Base-by-base conservation (phyloP, 176 grass and related monocot genomes). In the Canna indica region DNA sequence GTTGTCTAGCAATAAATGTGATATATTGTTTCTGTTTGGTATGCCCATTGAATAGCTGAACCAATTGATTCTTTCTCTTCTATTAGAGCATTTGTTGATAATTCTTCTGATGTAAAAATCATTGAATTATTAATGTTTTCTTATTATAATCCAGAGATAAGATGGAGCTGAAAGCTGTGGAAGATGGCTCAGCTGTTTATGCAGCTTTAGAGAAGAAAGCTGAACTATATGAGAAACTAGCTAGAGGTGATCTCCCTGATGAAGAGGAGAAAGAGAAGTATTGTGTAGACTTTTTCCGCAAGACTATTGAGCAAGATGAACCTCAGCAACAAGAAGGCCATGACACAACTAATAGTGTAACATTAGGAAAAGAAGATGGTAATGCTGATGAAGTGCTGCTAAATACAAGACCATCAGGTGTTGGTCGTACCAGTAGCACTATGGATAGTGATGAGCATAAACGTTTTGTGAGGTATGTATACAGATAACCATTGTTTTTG, bases 221-320 rank as follows among this genome's bases (percentile, higher is more conserved):
- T 10, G 84, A 88, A 47, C 34, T 97, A 44, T 97, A 97, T 83
- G 88, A 90, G 48, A 92, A 92, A 80, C 74, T 97, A 59, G 58
- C 81, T 22, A 87, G 77, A 81, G 88, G 93, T 0, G 77, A 85
- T 59, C 68, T 97, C 42, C 77, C 93, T 72, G 86, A 92, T 75
- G 93, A 97, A 81, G 88, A 97, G 77, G 93, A 97, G 14, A 84
- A 73, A n/a, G 93, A 97, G 80, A 92, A 92, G 59, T 97, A 92
- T 73, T 97, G 93, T 65, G 88, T 97, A 9, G 93, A 97, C 79
- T 97, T 97, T 72, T 97, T 97, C 83, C 86, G 80, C 48, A 97
- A 97, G 78, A 77, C 59, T 79, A 79, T 82, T 0, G 79, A 87
- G 75, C 79, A 69, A 52, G 79, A 83, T 27, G 79, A 79, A 54